Evolutionary conservation across 2,329 filamentous ascomycete genomes (phyloP).

Genomic region (Pseudogymnoascus sp.): DNA sequence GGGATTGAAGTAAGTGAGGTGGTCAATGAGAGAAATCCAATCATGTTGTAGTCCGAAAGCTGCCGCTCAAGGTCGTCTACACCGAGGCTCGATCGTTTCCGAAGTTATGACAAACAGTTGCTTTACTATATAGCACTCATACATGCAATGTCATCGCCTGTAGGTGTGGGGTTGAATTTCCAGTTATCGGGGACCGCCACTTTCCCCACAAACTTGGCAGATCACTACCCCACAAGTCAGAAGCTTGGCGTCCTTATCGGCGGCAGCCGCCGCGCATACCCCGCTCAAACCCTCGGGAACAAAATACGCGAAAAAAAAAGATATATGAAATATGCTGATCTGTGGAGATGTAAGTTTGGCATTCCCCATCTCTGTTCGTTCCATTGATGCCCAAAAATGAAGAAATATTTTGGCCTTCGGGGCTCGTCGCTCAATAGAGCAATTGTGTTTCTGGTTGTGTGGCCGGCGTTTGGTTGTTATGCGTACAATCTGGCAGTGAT

Average conservation of each 20-base stretch:
- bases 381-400: neutral
- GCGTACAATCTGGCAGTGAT: conserved; percentile 36
- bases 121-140: neutral
- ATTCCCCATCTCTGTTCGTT: neutral
- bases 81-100: neutral
- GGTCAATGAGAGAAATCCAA: neutral
- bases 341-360: neutral
- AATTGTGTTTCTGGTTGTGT: conserved; percentile 34
- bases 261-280: neutral
- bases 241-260: neutral
- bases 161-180: neutral
- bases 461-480: conserved; percentile 36
- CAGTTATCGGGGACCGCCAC: neutral
- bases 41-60: neutral
- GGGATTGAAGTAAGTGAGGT: neutral
- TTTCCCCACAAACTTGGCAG: neutral
- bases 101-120: neutral
- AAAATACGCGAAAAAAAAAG: neutral
- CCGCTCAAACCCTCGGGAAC: neutral
- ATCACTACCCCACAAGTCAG: neutral
- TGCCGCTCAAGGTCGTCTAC: neutral
- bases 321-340: neutral
- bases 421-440: conserved; percentile 10
- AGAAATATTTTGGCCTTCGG: conserved; percentile 13
- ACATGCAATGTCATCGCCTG: neutral